phyloP scores from a whole-genome alignment of 2,329 filamentous ascomycete species.

The Lecanosticta acicola region DNA sequence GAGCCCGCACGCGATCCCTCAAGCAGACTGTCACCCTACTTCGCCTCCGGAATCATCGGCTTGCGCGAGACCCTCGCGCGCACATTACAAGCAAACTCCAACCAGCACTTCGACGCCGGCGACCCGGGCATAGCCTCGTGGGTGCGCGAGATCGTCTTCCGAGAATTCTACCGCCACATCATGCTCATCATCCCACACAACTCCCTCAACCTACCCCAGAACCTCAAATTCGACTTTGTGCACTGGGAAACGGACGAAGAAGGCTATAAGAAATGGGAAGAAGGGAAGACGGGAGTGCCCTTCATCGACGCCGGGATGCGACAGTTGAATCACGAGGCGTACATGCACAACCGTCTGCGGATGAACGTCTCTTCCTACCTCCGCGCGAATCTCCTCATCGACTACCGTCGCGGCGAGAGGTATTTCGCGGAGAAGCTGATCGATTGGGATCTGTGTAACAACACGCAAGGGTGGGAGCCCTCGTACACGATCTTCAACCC shows the following conservation, averaged over 20 bases:
- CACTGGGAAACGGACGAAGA: constrained; percentile 48
- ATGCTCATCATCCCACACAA: constrained; percentile 44
- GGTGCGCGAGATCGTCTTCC: constrained; percentile 49
- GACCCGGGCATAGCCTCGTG: constrained; percentile 37
- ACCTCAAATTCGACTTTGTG: constrained; percentile 49
- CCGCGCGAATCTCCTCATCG: constrained; percentile 45
- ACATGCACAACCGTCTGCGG: constrained; percentile 49
- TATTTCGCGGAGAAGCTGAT: constrained; percentile 49
- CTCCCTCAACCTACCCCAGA: constrained; percentile 47
- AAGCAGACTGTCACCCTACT: constrained; percentile 41
- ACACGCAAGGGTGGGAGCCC: constrained; percentile 50
- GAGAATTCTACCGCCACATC: constrained; percentile 48
- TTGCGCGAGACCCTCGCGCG: constrained; percentile 43
- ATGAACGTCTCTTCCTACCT: constrained; percentile 49
- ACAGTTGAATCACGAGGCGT: constrained; percentile 45
- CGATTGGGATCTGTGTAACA: constrained; percentile 46
- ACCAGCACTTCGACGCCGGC: constrained; percentile 40
- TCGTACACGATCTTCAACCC: constrained; percentile 54
- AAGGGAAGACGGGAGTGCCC: constrained; percentile 44
- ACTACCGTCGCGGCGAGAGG: constrained; percentile 46
- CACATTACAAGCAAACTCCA: constrained; percentile 39
- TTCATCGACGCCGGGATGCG: constrained; percentile 51
- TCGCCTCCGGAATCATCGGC: constrained; percentile 42
- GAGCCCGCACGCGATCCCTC: constrained; percentile 41
- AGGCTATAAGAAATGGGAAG: constrained; percentile 46